Conservation (phyloP, 2,329 filamentous ascomycete genomes). For the Colletotrichum destructivum region DNA sequence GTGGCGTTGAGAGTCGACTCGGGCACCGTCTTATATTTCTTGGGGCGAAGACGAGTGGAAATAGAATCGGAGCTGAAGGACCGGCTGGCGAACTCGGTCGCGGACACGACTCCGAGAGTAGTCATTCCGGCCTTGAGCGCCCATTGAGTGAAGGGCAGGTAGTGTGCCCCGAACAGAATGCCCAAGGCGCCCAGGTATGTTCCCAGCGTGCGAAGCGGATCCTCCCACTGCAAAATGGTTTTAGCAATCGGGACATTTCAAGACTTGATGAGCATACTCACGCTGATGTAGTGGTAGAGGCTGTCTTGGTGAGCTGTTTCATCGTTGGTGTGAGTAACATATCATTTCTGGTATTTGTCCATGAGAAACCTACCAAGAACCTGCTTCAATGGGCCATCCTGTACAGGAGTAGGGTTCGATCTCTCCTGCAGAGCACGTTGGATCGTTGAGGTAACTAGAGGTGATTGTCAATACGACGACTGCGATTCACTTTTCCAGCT, state of each 20-base stretch:
- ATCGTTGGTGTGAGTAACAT: not conserved
- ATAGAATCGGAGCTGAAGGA: conserved; percentile 17
- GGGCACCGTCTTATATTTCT: conserved; percentile 3
- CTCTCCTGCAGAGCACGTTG: conserved; percentile 2
- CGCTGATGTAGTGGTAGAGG: conserved; percentile 35
- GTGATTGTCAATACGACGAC: not conserved
- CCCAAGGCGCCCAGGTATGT: conserved; percentile 19
- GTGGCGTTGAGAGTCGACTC: conserved; percentile 28
- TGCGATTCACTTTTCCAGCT: no score
- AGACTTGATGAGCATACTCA: not conserved
- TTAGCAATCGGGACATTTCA: not conserved
- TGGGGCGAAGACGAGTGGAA: conserved; percentile 23
- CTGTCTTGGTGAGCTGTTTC: conserved; percentile 26
- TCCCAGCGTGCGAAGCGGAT: conserved; percentile 28
- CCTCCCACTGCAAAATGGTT: conserved; percentile 20
- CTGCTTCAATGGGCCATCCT: conserved; percentile 15
- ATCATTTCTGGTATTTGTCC: accelerated
- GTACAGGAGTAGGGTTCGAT: not conserved
- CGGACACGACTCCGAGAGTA: conserved; percentile 26
- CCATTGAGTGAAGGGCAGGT: conserved; percentile 24
- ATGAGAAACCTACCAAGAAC: not conserved
- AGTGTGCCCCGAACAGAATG: conserved; percentile 23
- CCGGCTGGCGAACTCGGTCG: conserved; percentile 28
- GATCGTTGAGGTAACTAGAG: not conserved
- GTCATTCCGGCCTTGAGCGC: conserved; percentile 25